Evolutionary conservation across 495 filamentous ascomycete genomes (phyloP).

Genomic region (Barbatosphaeria neglecta): DNA sequence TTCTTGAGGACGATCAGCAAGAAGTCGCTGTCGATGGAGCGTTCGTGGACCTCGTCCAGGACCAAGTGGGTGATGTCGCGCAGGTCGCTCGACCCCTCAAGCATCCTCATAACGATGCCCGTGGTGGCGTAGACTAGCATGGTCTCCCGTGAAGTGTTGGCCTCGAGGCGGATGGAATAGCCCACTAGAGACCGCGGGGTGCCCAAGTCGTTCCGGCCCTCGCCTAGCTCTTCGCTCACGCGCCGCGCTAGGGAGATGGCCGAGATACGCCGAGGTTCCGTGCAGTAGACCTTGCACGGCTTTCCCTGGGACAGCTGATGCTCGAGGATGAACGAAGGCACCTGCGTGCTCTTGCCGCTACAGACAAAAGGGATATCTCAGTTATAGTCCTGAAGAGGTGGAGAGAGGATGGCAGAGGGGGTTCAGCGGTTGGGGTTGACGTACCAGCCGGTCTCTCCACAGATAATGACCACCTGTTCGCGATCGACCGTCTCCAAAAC

Average conservation of each 20-base stretch:
- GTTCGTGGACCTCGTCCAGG: constrained; percentile 90
- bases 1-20: constrained; percentile 80
- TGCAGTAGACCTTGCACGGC: constrained; percentile 85
- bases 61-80: constrained; percentile 84
- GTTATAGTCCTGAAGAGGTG: too few relatives aligned
- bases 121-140: constrained; percentile 76
- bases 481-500: constrained; percentile 60
- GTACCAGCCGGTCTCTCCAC: constrained; percentile 83
- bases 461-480: constrained; percentile 78
- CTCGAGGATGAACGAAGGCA: constrained; percentile 84
- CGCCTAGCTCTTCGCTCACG: constrained; percentile 90
- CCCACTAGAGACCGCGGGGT: constrained; percentile 76
- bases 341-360: constrained; percentile 90
- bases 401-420: too few relatives aligned
- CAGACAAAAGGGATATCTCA: too few relatives aligned
- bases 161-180: constrained; percentile 86
- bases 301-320: constrained; percentile 70
- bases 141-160: constrained; percentile 68
- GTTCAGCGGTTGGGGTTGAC: too few relatives aligned
- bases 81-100: constrained; percentile 76
- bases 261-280: constrained; percentile 91
- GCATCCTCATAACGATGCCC: constrained; percentile 93
- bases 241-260: constrained; percentile 83
- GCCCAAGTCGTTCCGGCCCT: constrained; percentile 68
- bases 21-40: constrained; percentile 92